These are phyloP conservation scores for Arthrobotrys pseudoclavata DNA, from an alignment of 2,329 filamentous ascomycete species.

Conservation along the genomic window DNA sequence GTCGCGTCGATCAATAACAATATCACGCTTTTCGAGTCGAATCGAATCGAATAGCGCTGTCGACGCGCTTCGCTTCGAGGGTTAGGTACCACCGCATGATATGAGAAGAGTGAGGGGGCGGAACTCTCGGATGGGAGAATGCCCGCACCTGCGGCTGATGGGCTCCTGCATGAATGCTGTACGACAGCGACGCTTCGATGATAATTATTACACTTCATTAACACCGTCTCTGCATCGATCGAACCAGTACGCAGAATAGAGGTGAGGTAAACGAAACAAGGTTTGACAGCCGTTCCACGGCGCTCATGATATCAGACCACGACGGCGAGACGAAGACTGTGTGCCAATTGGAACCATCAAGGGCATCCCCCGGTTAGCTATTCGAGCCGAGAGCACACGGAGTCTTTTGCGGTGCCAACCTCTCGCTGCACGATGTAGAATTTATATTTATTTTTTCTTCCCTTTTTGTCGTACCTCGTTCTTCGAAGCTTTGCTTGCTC, in stretches of 20 bases:
- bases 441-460: not conserved
- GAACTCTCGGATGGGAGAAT: conserved; percentile 36
- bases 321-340: conserved; percentile 18
- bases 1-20: conserved; percentile 50
- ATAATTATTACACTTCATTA: conserved; percentile 2
- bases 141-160: conserved; percentile 40
- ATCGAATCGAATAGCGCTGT: conserved; percentile 24
- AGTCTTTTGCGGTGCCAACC: conserved; percentile 30
- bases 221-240: conserved; percentile 22
- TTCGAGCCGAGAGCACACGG: conserved; percentile 39
- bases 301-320: conserved; percentile 52
- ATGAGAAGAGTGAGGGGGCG: conserved; percentile 4
- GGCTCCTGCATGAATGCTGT: conserved; percentile 51
- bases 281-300: conserved; percentile 58
- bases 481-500: not conserved
- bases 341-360: conserved; percentile 19
- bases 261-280: conserved; percentile 49
- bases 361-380: conserved; percentile 18
- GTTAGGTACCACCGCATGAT: conserved; percentile 25
- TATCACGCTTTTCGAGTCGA: conserved; percentile 5
- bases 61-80: conserved; percentile 30
- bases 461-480: conserved; percentile 27
- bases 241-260: conserved; percentile 18
- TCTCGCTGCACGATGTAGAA: conserved; percentile 11
- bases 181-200: conserved; percentile 25